Evolutionary conservation across 2,329 filamentous ascomycete genomes (phyloP).

Genomic region (Cercospora zeina): DNA sequence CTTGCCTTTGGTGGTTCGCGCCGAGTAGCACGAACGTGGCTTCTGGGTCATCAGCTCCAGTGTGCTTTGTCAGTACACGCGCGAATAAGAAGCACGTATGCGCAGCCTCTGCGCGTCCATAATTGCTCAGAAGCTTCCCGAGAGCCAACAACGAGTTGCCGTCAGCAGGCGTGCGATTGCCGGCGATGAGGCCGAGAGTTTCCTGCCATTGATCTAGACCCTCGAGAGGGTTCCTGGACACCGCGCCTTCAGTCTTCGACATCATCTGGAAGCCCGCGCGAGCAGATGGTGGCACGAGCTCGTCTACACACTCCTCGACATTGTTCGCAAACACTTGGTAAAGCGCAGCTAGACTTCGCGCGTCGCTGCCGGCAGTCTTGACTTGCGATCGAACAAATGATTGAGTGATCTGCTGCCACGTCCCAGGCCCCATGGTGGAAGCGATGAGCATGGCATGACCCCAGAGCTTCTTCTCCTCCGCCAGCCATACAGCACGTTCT

Average conservation of each 20-base stretch:
- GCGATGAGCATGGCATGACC: conserved; percentile 93
- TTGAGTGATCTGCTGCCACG: conserved; percentile 91
- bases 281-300: conserved; percentile 89
- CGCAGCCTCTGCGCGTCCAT: conserved; percentile 85
- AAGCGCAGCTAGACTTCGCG: conserved; percentile 83
- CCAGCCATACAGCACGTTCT: conserved; percentile 89
- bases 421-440: conserved; percentile 67
- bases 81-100: conserved; percentile 94
- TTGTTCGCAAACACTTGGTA: conserved; percentile 96
- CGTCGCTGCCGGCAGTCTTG: conserved; percentile 74
- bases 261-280: conserved; percentile 90
- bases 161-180: conserved; percentile 83
- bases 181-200: conserved; percentile 79
- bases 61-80: conserved; percentile 67
- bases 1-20: conserved; percentile 66
- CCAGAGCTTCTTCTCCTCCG: conserved; percentile 92
- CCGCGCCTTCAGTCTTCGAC: conserved; percentile 65
- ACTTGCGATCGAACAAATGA: conserved; percentile 97
- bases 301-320: conserved; percentile 89
- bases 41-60: conserved; percentile 77
- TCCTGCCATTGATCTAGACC: conserved; percentile 94
- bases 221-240: conserved; percentile 71
- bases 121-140: conserved; percentile 77
- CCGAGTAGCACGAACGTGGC: conserved; percentile 81
- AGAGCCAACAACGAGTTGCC: conserved; percentile 74